Evolutionary conservation across 768 basidiomycete species (phyloP), one percentile per base, ranked within the genome.

Genomic region (Hericium erinaceus): DNA sequence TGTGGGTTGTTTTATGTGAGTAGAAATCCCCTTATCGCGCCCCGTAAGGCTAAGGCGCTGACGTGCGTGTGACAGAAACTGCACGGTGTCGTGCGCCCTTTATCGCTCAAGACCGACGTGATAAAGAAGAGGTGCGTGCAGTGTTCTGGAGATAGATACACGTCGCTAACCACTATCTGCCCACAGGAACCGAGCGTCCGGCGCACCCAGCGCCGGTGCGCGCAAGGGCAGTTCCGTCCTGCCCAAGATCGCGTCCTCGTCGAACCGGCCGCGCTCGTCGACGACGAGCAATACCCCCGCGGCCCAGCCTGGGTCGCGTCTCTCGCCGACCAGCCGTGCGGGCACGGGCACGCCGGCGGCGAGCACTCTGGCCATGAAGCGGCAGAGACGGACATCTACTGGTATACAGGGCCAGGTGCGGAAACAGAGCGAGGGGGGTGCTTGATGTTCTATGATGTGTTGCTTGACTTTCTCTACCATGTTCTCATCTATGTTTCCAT

Each of bases 91-190:
- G 90, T 94, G 6, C 82, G 95, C 55, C 95, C 95, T 8, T 75
- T 95, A 61, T 95, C 93, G 40, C 80, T 98, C 60, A 97, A 97
- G 80, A 98, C 95, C 46, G 92, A 98, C 69, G 88, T 95, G 49
- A 97, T 95, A 73, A 97, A 98, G 84, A 98, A 97, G 76, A 78
- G 91, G 91, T 91, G 56, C 12, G 66, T 66, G 54, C 56, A 54
- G 57, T 40, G 33, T 46, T 13, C 39, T 39, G 22, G 16, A 33
- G 39, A 28, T 26, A 18, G 49, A 10, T 38, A 48, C 20, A 55
- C 40, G n/a, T 64, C 52, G 65, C 52, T 55, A 44, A 15, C 7
- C 52, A 51, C 54, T 61, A 58, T 55, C 55, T 56, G 24, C 50
- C 28, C 28, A 33, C 66, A 92, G 89, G 67, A 92, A 92, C 69